These are phyloP conservation scores for Colletotrichum trifolii DNA, from an alignment of 2,329 filamentous ascomycete genomes.

Conservation along the genomic window DNA sequence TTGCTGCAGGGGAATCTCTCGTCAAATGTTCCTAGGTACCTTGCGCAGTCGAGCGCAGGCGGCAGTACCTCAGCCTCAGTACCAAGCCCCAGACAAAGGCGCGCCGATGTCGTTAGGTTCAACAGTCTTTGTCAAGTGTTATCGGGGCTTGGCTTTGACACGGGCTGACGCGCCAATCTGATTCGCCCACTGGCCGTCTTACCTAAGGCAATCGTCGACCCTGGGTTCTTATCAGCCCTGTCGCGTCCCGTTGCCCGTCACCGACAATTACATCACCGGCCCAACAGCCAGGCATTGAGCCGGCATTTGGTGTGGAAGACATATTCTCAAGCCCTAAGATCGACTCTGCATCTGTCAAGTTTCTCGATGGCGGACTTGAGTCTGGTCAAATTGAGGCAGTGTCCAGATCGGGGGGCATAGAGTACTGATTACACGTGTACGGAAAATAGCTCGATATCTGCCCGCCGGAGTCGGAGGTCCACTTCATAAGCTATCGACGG, in stretches of 20 bases:
- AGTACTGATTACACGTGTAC: too few relatives aligned
- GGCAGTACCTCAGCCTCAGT: neutral
- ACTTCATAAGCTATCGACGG: too few relatives aligned
- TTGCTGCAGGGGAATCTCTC: constrained; percentile 27
- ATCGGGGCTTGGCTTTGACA: constrained; percentile 28
- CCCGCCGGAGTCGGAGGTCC: too few relatives aligned
- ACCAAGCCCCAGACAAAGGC: constrained; percentile 11
- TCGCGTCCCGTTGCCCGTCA: neutral
- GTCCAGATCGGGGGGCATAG: constrained; percentile 6
- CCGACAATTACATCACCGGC: constrained; percentile 33
- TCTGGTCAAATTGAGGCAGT: constrained; percentile 20
- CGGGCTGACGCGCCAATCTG: constrained; percentile 19
- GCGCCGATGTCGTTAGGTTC: constrained; percentile 28
- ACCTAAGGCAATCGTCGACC: neutral
- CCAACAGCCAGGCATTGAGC: constrained; percentile 19
- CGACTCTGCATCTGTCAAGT: constrained; percentile 5
- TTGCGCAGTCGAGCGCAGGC: neutral
- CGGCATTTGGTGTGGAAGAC: constrained; percentile 8
- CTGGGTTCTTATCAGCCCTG: constrained; percentile 33
- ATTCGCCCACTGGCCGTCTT: constrained; percentile 12
- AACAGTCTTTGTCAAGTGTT: neutral
- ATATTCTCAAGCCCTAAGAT: constrained; percentile 1
- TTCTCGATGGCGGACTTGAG: neutral
- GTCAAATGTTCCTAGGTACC: neutral
- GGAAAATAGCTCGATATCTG: too few relatives aligned